Evolutionary conservation across 1,284 basidiomycete species (phyloP), one percentile per base, ranked within the genome.

Genomic region (Leccinum subrobustum): DNA sequence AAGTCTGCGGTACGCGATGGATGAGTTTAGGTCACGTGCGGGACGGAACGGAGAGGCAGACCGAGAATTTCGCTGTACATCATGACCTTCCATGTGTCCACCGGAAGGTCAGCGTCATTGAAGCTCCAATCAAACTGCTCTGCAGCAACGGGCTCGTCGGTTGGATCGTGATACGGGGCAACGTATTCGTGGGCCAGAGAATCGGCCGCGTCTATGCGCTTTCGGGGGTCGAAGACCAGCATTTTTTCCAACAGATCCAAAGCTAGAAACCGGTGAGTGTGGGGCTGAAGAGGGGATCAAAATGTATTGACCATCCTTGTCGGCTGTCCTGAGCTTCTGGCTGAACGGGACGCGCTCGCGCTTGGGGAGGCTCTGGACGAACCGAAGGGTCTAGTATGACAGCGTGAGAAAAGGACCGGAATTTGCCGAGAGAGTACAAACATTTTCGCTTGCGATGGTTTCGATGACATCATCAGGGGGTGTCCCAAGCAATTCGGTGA

Each of bases 11-110:
- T 9, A 52, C 4, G 3, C 54, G 47, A 20, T 18, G 12, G 4
- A 44, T 73, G 27, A 72, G 54, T 25, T 23, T 9, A 57, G 9
- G 27, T 11, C 20, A 18, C 11, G 16, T 25, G 48, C 7, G 16
- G 25, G 29, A 23, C 29, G 3, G 3, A 18, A 23, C 23, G 35
- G n/a, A 51, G 52, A 54, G 12, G 78, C 88, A 64, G 67, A 93
- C 93, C 93, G n/a, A 96, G 81, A 66, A 96, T 96, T 77, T 96
- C 93, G 69, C 87, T 90, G 79, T 96, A 96, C 93, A 96, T 95
- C 93, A 96, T 95, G 70, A 98, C 96, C 79, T 98, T 98, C 96
- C 96, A 99, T 3, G 95, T 98, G 74, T 99, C 96, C 27, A 99
- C 93, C 0, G 97, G 97, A 52, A 99, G 82, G 75, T 99, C 96